These are phyloP conservation scores for Sarocladium oryzae DNA, from an alignment of 2,329 filamentous ascomycete genomes.

Conservation along the genomic window DNA sequence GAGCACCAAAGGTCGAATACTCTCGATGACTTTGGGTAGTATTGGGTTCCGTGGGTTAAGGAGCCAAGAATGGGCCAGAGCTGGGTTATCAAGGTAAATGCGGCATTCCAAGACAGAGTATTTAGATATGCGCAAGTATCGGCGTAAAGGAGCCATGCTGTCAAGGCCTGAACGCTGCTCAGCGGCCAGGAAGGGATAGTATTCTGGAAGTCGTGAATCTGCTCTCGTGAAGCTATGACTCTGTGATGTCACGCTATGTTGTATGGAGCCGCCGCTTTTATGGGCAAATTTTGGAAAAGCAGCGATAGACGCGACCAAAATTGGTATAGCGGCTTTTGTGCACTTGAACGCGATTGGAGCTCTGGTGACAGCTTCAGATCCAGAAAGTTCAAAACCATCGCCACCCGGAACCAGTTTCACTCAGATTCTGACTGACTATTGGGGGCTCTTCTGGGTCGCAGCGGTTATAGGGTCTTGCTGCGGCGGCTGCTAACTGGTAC, in stretches of 20 bases:
- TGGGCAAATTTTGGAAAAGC: neutral
- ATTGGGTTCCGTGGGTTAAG: slow-evolving; percentile 69
- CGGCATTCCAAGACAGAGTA: slow-evolving; percentile 94
- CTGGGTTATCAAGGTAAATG: slow-evolving; percentile 90
- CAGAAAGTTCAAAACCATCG: neutral
- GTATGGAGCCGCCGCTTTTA: neutral
- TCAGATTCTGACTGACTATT: neutral
- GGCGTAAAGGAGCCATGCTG: slow-evolving; percentile 76
- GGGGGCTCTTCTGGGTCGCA: neutral
- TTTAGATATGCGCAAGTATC: slow-evolving; percentile 87
- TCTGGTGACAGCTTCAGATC: neutral
- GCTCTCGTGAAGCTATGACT: neutral
- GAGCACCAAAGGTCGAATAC: slow-evolving; percentile 76
- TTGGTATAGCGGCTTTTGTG: neutral
- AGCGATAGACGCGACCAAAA: neutral
- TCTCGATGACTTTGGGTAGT: slow-evolving; percentile 76
- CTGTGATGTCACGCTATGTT: slow-evolving; percentile 6
- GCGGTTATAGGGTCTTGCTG: neutral
- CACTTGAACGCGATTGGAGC: neutral
- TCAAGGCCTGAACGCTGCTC: too few species aligned
- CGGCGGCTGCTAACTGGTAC: neutral
- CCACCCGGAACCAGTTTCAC: neutral
- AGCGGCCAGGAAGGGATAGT: too few species aligned
- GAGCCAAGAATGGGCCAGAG: slow-evolving; percentile 76
- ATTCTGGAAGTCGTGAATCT: too few species aligned